A percentile compares a stretch with the other conserved stretches of the same genome.
Evolutionary conservation across 1,284 basidiomycete genomes (phyloP).

Genomic region (Takashimella koratensis): DNA sequence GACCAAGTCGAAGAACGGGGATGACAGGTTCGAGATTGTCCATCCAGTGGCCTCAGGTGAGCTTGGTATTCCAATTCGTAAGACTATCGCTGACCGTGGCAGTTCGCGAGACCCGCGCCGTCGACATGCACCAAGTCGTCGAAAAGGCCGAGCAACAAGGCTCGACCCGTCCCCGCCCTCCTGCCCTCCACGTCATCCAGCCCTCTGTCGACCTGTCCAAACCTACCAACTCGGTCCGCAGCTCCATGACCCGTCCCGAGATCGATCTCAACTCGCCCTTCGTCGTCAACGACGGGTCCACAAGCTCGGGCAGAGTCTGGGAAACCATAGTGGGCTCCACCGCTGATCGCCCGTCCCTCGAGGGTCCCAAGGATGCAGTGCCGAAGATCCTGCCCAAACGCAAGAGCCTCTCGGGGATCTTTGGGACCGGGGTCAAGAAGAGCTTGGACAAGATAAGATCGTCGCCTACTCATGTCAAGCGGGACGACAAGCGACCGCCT

Average conservation of each 20-base stretch:
- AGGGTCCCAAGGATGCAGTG: constrained; percentile 3
- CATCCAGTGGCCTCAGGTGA: no score
- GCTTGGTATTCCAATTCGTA: no score
- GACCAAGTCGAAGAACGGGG: constrained; percentile 10
- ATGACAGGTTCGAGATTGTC: no score
- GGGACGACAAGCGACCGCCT: not conserved
- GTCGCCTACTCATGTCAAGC: constrained; percentile 1
- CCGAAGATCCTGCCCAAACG: constrained; percentile 32
- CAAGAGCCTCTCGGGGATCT: constrained; percentile 39
- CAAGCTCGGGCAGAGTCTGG: constrained; percentile 12
- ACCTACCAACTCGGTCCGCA: not conserved
- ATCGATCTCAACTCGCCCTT: not conserved
- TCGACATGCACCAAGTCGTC: not conserved
- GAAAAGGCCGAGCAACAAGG: not conserved
- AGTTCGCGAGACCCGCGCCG: no score
- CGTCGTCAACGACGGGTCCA: not conserved
- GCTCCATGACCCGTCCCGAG: not conserved
- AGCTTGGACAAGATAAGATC: constrained; percentile 20
- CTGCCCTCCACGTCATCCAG: constrained; percentile 20
- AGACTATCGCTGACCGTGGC: no score
- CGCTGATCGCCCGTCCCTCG: constrained; percentile 5
- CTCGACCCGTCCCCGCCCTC: constrained; percentile 11
- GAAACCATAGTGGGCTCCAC: constrained; percentile 16
- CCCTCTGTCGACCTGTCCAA: constrained; percentile 16
- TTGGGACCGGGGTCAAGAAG: constrained; percentile 28